A percentile compares a stretch with the other conserved stretches of the same genome.
phyloP scores from a whole-genome alignment of 306 rosid species.

The Acacia crassicarpa region DNA sequence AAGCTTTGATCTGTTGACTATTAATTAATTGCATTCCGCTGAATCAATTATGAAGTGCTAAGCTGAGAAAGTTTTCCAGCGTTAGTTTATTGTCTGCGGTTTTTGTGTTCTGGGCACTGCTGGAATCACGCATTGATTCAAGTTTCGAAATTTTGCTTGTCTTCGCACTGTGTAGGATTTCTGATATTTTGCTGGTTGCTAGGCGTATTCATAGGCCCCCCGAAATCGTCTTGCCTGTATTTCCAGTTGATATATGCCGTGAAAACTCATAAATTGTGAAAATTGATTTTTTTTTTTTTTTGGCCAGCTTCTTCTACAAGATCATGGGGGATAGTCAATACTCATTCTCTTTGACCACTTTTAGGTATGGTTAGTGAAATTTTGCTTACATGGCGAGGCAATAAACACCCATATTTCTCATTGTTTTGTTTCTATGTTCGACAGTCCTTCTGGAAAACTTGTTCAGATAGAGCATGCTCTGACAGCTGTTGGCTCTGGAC shows the following conservation, averaged over 20 bases:
- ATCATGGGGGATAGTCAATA: constrained; percentile 63
- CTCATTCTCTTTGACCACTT: constrained; percentile 59
- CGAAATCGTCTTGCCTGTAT: not conserved
- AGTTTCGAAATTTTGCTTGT: not conserved
- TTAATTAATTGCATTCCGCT: not conserved
- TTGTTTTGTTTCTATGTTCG: constrained; percentile 31
- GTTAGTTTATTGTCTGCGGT: not conserved
- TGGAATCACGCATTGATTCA: not conserved
- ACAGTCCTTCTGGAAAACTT: constrained; percentile 95
- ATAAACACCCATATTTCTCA: not conserved
- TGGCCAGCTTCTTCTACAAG: constrained; percentile 16
- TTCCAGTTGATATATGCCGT: not conserved
- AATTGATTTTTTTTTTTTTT: not conserved
- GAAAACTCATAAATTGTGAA: not conserved
- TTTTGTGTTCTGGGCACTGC: not conserved
- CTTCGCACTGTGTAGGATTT: not conserved
- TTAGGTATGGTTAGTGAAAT: constrained; percentile 35
- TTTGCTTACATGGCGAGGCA: not conserved
- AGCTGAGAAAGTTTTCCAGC: too few relatives aligned
- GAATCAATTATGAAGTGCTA: too few relatives aligned
- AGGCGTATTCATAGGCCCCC: not conserved
- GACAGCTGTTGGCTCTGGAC: constrained; percentile 96
- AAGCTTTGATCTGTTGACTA: not conserved
- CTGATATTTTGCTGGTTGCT: not conserved
- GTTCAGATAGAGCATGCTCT: constrained; percentile 98